These are phyloP conservation scores for Penicillium oxalicum DNA, from an alignment of 2,329 filamentous ascomycete species.

Conservation along the genomic window DNA sequence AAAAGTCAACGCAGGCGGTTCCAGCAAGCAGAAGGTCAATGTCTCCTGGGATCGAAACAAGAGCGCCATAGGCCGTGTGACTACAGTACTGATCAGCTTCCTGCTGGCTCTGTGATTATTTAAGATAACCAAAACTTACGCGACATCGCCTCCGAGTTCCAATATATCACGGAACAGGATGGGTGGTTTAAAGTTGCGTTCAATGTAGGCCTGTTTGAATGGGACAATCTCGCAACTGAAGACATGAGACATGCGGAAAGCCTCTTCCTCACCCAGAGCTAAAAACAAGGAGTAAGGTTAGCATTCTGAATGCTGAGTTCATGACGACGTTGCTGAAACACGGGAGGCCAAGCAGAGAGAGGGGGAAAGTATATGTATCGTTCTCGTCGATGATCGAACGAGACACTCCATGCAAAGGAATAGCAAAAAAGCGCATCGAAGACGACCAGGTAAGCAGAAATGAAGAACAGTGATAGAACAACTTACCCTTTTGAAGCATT, in stretches of 20 bases:
- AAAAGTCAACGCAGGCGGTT: conserved; percentile 72
- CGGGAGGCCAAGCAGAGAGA: neutral
- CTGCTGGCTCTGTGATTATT: neutral
- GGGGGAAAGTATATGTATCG: neutral
- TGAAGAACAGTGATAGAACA: neutral
- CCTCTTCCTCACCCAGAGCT: conserved; percentile 13
- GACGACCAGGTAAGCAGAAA: neutral
- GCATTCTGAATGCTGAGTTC: conserved; percentile 26
- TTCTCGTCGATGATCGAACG: too few species aligned
- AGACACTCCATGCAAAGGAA: too few species aligned
- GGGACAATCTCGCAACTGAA: conserved; percentile 61
- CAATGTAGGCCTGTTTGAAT: conserved; percentile 60
- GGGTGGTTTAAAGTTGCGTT: conserved; percentile 51
- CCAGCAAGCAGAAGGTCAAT: conserved; percentile 65
- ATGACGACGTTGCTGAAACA: neutral
- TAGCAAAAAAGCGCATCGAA: neutral
- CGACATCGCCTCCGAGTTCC: conserved; percentile 47
- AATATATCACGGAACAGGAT: conserved; percentile 55
- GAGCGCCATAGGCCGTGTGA: conserved; percentile 61
- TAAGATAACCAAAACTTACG: conserved; percentile 38
- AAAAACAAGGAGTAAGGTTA: conserved; percentile 15
- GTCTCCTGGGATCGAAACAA: conserved; percentile 49
- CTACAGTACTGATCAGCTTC: conserved; percentile 30
- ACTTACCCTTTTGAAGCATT: conserved; percentile 47
- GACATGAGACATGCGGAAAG: conserved; percentile 48